A percentile compares a stretch with the other conserved stretches of the same genome.
Conservation (phyloP, 2,329 filamentous ascomycete genomes). For the Diaporthe helianthi region DNA sequence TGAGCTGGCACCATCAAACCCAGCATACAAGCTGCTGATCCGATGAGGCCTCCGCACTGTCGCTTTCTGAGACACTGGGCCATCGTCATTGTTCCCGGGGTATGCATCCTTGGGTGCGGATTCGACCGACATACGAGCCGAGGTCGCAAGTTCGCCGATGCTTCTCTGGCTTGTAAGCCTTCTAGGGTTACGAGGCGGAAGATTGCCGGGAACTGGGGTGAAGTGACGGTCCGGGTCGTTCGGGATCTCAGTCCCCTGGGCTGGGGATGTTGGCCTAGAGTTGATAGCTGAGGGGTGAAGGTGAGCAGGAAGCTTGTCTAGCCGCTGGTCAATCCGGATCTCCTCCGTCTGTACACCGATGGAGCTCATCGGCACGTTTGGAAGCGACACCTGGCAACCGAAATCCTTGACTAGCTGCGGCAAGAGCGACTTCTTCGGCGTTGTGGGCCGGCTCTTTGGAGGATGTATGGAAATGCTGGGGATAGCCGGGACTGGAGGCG, state of each 20-base stretch:
- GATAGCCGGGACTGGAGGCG: slow-evolving; percentile 59
- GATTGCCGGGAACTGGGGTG: slow-evolving; percentile 58
- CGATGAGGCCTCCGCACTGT: slow-evolving; percentile 74
- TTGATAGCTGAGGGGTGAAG: slow-evolving; percentile 79
- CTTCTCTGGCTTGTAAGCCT: slow-evolving; percentile 57
- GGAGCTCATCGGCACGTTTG: slow-evolving; percentile 59
- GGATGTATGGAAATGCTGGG: slow-evolving; percentile 93
- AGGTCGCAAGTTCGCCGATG: slow-evolving; percentile 57
- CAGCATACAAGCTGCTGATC: slow-evolving; percentile 85
- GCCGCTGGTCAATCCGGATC: slow-evolving; percentile 81
- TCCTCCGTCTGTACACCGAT: slow-evolving; percentile 82
- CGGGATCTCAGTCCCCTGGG: slow-evolving; percentile 37
- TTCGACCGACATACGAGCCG: slow-evolving; percentile 48
- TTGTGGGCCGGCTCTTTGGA: slow-evolving; percentile 81
- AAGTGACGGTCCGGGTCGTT: slow-evolving; percentile 51
- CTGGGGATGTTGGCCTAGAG: slow-evolving; percentile 65
- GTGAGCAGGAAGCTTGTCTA: slow-evolving; percentile 77
- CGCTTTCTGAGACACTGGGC: slow-evolving; percentile 69
- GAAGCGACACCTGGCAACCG: slow-evolving; percentile 76
- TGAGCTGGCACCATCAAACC: slow-evolving; percentile 77
- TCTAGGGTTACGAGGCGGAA: slow-evolving; percentile 67
- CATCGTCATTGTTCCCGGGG: slow-evolving; percentile 82
- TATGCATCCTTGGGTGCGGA: slow-evolving; percentile 68
- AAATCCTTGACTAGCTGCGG: slow-evolving; percentile 85
- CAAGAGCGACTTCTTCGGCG: slow-evolving; percentile 75